These are phyloP conservation scores for Daedaleopsis sinensis DNA, from an alignment of 768 basidiomycete genomes.

Conservation along the genomic window DNA sequence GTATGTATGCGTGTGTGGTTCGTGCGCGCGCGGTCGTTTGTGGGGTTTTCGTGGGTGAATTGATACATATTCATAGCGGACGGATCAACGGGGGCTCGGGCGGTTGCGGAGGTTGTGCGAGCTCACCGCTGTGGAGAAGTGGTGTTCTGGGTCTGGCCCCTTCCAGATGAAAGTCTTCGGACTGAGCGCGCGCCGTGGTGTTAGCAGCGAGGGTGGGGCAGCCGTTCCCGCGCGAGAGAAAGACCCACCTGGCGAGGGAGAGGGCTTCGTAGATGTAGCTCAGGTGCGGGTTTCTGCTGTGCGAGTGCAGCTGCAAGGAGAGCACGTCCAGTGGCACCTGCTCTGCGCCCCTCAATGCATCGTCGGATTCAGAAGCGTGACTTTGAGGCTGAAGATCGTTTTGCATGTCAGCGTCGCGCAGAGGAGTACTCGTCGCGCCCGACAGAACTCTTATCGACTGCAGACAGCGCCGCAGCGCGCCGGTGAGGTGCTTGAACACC, in stretches of 20 bases:
- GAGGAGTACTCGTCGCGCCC: background rate
- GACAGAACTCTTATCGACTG: background rate
- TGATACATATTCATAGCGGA: too few species aligned
- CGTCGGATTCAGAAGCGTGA: background rate
- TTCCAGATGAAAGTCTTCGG: constrained; percentile 56
- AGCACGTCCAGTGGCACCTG: constrained; percentile 34
- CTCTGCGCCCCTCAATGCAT: background rate
- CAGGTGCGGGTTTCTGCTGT: constrained; percentile 33
- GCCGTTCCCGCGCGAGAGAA: background rate
- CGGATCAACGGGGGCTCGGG: background rate
- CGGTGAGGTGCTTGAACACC: constrained; percentile 31
- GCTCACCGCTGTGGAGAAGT: constrained; percentile 64
- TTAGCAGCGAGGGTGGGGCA: background rate
- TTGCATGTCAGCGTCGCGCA: background rate
- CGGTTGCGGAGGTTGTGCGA: background rate
- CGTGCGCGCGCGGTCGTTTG: too few species aligned
- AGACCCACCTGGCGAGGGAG: constrained; percentile 39
- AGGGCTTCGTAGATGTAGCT: constrained; percentile 38
- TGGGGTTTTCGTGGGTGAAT: too few species aligned
- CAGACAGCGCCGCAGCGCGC: constrained; percentile 31
- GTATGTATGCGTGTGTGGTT: too few species aligned
- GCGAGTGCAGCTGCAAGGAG: constrained; percentile 44
- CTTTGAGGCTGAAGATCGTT: too few species aligned
- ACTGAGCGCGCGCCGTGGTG: constrained; percentile 29
- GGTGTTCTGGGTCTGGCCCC: constrained; percentile 63